phyloP scores from a whole-genome alignment of 2,329 filamentous ascomycete species.

The Talaromyces piceae region DNA sequence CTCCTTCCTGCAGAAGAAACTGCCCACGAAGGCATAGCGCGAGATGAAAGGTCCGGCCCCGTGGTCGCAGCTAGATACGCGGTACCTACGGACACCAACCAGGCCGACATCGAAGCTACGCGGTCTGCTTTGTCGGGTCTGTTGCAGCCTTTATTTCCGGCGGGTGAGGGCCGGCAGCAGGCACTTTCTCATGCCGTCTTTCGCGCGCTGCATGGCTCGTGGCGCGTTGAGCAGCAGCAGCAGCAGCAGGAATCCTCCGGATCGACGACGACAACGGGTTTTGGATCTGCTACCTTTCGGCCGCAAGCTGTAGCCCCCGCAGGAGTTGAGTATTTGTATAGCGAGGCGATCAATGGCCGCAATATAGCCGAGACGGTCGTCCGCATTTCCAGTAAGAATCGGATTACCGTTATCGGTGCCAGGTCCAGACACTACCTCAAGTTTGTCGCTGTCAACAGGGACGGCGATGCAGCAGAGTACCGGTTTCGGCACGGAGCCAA shows the following conservation, averaged over 20 bases:
- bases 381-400: background rate
- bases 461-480: background rate
- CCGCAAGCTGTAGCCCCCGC: background rate
- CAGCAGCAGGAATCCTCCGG: background rate
- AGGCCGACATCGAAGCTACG: background rate
- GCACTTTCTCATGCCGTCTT: constrained; percentile 6
- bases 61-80: constrained; percentile 7
- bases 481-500: constrained; percentile 4
- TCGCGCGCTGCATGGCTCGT: constrained; percentile 7
- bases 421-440: background rate
- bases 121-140: background rate
- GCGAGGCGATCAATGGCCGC: background rate
- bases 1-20: background rate
- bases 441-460: background rate
- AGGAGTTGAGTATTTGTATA: background rate
- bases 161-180: background rate
- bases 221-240: background rate
- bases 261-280: no score
- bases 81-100: background rate
- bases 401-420: background rate
- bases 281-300: background rate
- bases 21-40: no score
- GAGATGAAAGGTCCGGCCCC: constrained; percentile 4
- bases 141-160: background rate
- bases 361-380: background rate